phyloP scores from a whole-genome alignment of 345 rosid genomes.

The Camelina sativa region DNA sequence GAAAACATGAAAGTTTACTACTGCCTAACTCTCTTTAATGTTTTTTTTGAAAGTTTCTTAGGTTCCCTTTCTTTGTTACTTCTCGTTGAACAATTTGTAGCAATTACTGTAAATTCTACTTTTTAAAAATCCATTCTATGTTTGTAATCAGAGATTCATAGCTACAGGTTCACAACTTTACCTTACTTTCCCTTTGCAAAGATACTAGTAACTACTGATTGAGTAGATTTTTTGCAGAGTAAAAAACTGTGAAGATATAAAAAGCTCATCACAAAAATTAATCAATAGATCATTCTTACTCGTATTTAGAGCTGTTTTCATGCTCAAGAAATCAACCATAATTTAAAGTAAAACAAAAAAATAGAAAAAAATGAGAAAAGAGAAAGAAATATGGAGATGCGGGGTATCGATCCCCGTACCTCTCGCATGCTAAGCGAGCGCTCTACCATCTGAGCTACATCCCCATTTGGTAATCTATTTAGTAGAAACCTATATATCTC shows the following conservation, averaged over 20 bases:
- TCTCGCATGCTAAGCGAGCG: constrained; percentile 96
- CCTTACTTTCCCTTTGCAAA: neutral
- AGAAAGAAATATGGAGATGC: constrained; percentile 56
- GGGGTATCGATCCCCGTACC: constrained; percentile 90
- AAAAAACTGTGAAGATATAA: too few relatives aligned
- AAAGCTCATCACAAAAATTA: too few relatives aligned
- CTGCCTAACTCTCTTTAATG: neutral
- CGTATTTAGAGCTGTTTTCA: too few relatives aligned
- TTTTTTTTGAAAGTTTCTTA: constrained; percentile 7
- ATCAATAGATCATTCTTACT: too few relatives aligned
- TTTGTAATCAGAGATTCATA: constrained; percentile 26
- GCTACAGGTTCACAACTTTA: neutral
- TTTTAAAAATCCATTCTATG: neutral
- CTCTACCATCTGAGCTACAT: constrained; percentile 96
- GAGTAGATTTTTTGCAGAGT: neutral
- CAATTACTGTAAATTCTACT: constrained; percentile 31
- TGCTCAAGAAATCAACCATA: too few relatives aligned
- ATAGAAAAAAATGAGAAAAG: too few relatives aligned
- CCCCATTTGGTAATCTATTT: constrained; percentile 42
- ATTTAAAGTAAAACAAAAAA: too few relatives aligned
- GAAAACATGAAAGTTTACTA: constrained; percentile 45
- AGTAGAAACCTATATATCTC: too few relatives aligned
- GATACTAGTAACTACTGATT: neutral
- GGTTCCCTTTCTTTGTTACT: constrained; percentile 22
- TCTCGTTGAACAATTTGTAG: constrained; percentile 29